Percentiles rank a stretch among this genome's conserved stretches.
Conservation (phyloP, 768 basidiomycete species). For the Leccinum rimulosum region DNA sequence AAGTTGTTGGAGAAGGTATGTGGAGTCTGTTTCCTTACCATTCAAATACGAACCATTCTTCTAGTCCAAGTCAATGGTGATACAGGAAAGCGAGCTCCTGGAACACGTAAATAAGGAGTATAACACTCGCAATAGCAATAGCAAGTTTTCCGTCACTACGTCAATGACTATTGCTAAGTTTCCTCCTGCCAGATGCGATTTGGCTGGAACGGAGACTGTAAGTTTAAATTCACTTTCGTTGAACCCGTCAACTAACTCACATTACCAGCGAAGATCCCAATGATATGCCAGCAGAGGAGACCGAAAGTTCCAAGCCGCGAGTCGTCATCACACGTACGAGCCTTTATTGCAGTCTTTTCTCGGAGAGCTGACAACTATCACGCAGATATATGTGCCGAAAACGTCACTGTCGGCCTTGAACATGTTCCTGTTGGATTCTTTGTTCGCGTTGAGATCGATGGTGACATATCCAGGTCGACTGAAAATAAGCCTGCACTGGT, state of each 20-base stretch:
- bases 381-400: conserved; percentile 8
- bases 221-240: not conserved
- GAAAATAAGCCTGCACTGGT: not conserved
- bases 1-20: conserved; percentile 5
- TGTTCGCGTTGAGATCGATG: not conserved
- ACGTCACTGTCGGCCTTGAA: conserved; percentile 2
- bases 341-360: not conserved
- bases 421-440: conserved; percentile 13
- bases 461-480: not conserved
- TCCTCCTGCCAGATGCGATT: not conserved
- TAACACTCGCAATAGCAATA: not conserved
- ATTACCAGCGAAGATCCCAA: not conserved
- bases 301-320: no score
- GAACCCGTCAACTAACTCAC: not conserved
- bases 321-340: conserved; percentile 9
- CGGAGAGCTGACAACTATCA: not conserved
- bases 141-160: not conserved
- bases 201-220: not conserved
- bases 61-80: not conserved
- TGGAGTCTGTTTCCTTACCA: no score
- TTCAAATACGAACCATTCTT: not conserved
- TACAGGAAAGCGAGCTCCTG: not conserved
- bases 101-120: not conserved
- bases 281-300: no score
- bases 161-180: not conserved